Base-by-base conservation (phyloP, 1,139 yeast genomes). In the Trichomonascaceae sp. region DNA sequence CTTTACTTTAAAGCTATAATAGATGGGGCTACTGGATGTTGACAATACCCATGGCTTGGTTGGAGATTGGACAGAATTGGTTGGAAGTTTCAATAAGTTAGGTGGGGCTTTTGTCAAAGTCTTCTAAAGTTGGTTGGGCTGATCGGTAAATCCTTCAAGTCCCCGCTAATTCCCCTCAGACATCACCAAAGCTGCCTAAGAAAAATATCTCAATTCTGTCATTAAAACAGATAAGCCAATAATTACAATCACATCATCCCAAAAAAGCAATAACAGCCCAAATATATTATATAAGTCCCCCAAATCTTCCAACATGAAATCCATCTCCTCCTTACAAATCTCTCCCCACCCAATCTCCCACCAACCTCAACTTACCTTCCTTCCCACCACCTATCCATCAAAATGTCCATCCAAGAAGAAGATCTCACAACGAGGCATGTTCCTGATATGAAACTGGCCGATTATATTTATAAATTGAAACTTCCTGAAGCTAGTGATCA, bases 381-480 rank as follows among this genome's bases (percentile, higher is more conserved):
- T 15, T n/a, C n/a, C 43, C 44, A 36, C 3, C 27, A 15, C 46
- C 39, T 32, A 27, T 15, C 15, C 38, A 12, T 41, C 24, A 41
- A 36, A 13, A 45, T 51, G 50, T 44, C 53, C 36, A 9, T 51
- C 30, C 47, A 57, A 48, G n/a, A 39, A 36, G 50, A 48, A 17
- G 50, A 49, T 19, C 18, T 43, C 39, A 49, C 39, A 27, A 52
- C 46, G 43, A 38, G 38, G 36, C 55, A 57, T 13, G 80, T 87
- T 53, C 97, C 97, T 36, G 90, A 90, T 68, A 85, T 86, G 70
- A 77, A 76, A 59, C 80, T 90, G 51, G 84, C 96, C 15, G 91
- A 88, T 66, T 76, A 80, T 58, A 88, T 89, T 51, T 90, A 87
- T 68, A 76, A 82, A 53, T 74, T 87, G 58, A 74, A 78, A 39